Percentiles rank a stretch among this genome's conserved stretches.
phyloP scores from a whole-genome alignment of 768 basidiomycete species.

The Tubosaeta sp. region DNA sequence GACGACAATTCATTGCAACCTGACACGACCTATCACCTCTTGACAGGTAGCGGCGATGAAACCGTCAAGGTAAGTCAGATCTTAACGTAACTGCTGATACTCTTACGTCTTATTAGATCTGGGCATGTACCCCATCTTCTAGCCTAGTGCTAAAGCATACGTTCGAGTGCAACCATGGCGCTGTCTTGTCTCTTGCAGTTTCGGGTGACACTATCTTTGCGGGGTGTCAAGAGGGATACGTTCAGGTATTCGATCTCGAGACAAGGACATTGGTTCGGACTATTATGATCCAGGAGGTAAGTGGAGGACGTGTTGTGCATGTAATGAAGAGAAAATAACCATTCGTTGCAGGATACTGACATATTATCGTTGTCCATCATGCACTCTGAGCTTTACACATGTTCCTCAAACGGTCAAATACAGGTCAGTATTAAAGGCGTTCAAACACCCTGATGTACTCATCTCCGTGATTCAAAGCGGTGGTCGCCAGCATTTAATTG shows the following conservation, averaged over 20 bases:
- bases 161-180: conserved; percentile 71
- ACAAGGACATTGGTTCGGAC: conserved; percentile 83
- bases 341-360: conserved; percentile 56
- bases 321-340: not conserved
- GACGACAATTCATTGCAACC: conserved; percentile 24
- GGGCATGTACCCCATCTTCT: conserved; percentile 46
- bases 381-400: conserved; percentile 59
- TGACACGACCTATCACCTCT: conserved; percentile 43
- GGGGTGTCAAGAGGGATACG: conserved; percentile 91
- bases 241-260: conserved; percentile 87
- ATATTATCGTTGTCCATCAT: conserved; percentile 77
- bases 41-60: conserved; percentile 90
- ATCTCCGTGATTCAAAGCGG: conserved; percentile 39
- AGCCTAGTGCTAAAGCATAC: conserved; percentile 54
- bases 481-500: conserved; percentile 86
- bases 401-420: conserved; percentile 64
- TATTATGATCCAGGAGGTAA: conserved; percentile 80
- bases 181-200: conserved; percentile 74
- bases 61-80: conserved; percentile 63
- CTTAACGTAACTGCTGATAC: not conserved
- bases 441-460: not conserved
- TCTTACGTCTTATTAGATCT: conserved; percentile 44
- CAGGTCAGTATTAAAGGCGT: conserved; percentile 42
- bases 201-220: conserved; percentile 82
- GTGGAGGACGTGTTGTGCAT: conserved; percentile 3